These are phyloP conservation scores for Ceratocystis smalleyi DNA, from an alignment of 2,329 filamentous ascomycete genomes.

Conservation along the genomic window DNA sequence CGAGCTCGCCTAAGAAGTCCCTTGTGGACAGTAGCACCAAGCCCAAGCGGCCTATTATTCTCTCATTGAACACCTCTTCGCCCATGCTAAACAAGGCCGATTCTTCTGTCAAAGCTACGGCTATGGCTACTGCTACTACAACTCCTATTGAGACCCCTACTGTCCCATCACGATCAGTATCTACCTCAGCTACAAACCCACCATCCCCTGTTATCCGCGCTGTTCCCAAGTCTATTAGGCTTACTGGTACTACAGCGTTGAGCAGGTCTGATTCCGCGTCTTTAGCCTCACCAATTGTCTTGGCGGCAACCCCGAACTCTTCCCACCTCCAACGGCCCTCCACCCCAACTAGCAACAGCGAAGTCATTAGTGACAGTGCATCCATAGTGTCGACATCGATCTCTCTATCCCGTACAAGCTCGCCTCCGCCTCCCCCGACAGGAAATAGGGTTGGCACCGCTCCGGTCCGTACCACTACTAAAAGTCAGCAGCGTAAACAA, in stretches of 20 bases:
- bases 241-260: conserved; percentile 4
- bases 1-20: conserved; percentile 6
- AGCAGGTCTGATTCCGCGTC: conserved; percentile 24
- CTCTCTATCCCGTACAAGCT: conserved; percentile 52
- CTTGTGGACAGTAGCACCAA: conserved; percentile 10
- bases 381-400: conserved; percentile 58
- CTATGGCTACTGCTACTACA: neutral
- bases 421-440: conserved; percentile 49
- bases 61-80: conserved; percentile 5
- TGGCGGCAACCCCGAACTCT: neutral
- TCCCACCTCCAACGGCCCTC: conserved; percentile 41
- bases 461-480: conserved; percentile 53
- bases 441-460: conserved; percentile 47
- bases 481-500: conserved; percentile 65
- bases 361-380: conserved; percentile 60
- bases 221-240: conserved; percentile 8
- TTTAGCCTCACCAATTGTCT: conserved; percentile 26
- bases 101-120: neutral
- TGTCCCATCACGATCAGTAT: neutral
- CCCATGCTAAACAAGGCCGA: neutral
- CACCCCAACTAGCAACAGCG: conserved; percentile 47
- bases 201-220: conserved; percentile 9
- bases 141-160: conserved; percentile 8
- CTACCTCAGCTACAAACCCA: neutral
- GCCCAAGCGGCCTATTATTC: conserved; percentile 1